Percentiles rank a stretch among this genome's conserved stretches.
Conservation (phyloP, 768 basidiomycete genomes). For the Suillus variegatus region DNA sequence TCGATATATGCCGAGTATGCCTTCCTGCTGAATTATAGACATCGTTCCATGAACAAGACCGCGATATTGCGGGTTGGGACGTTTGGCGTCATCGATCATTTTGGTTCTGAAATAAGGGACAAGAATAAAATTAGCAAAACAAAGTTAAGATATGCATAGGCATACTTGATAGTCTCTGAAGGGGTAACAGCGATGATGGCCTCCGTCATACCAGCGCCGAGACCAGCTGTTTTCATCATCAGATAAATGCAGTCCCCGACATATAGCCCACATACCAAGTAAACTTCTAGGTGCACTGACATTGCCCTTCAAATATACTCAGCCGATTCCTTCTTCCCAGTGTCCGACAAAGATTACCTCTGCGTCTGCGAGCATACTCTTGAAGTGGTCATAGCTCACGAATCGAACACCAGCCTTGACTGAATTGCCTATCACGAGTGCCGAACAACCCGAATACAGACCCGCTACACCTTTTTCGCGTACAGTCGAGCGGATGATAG, state of each 20-base stretch:
- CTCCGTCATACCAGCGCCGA: slow-evolving; percentile 90
- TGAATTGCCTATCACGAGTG: slow-evolving; percentile 89
- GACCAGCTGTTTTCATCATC: slow-evolving; percentile 50
- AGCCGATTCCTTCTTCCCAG: background rate
- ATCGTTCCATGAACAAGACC: slow-evolving; percentile 85
- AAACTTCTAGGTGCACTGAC: slow-evolving; percentile 85
- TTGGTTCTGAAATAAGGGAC: slow-evolving; percentile 73
- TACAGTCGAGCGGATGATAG: slow-evolving; percentile 76
- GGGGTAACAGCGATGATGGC: slow-evolving; percentile 95
- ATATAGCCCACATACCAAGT: slow-evolving; percentile 52
- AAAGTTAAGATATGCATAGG: background rate
- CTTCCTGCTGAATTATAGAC: slow-evolving; percentile 83
- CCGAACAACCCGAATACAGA: slow-evolving; percentile 91
- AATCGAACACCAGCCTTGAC: slow-evolving; percentile 96
- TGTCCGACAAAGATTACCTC: slow-evolving; percentile 49
- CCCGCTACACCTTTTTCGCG: slow-evolving; percentile 75
- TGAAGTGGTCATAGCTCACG: slow-evolving; percentile 93
- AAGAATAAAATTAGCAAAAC: background rate
- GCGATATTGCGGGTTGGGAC: slow-evolving; percentile 79
- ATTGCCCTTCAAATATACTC: slow-evolving; percentile 65
- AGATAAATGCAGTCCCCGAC: slow-evolving; percentile 1
- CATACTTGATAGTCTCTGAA: slow-evolving; percentile 97
- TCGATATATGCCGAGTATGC: slow-evolving; percentile 81
- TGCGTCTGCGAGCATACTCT: slow-evolving; percentile 75
- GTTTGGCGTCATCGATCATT: slow-evolving; percentile 91